Evolutionary conservation across 495 filamentous ascomycete species (phyloP), one percentile per base, ranked within the genome.

Genomic region (Podospora pseudoanserina): DNA sequence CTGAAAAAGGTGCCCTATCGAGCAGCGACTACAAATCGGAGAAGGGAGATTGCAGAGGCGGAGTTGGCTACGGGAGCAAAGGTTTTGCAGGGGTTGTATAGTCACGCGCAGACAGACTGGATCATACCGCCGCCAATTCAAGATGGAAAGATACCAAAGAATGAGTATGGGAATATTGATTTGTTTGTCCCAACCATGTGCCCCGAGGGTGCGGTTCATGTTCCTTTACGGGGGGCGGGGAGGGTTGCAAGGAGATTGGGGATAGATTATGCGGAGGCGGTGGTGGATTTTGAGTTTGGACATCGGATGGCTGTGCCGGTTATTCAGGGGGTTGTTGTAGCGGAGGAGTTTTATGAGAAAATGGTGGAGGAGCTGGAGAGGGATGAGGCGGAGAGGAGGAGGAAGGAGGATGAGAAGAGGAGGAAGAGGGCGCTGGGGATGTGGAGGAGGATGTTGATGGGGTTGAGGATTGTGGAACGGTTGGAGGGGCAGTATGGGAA

Each of bases 121-220:
- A 97, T 97, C 75, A 92, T 95, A 68, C 93, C 95, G 1, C 89
- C 91, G 18, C 93, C 93, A 5, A 91, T 91, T 73, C 70, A 84
- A 54, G 85, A 97, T 72, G 96, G 95, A 4, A 81, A 89, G 6
- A 97, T 99, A 64, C 96, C 94, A 5, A 94, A 92, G 78, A 99
- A 99, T 73, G 87, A 89, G 53, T 99, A 93, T 73, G 94, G 94
- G 7, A 99, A 99, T 75, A 97, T 97, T 69, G 96, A 99, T 78
- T 88, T 97, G 70, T 99, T 94, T 74, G 93, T 91, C 3, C 89
- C 92, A 59, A 92, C 89, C 65, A 98, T 99, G 94, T 89, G 97
- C 19, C 95, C 95, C 2, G 72, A 81, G 57, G 95, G 85, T n/a
- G 93, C 94, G 5, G 84, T 91, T 13, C 95, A 99, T 77, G 83